These are phyloP conservation scores for Aspergillus costaricaensis DNA, from an alignment of 2,329 filamentous ascomycete genomes.

Conservation along the genomic window DNA sequence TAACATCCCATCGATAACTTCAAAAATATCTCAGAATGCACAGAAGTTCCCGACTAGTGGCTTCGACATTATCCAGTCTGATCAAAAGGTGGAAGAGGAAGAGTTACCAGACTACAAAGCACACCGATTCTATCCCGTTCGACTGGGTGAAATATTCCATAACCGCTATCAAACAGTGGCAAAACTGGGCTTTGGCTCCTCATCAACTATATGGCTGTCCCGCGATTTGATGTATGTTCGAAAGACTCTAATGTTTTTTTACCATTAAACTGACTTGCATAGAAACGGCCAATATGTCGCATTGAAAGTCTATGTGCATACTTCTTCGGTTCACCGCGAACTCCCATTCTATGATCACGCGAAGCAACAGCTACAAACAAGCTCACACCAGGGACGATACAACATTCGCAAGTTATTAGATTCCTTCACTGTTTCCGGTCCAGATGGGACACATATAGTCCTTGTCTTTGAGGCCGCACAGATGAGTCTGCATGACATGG, in stretches of 20 bases:
- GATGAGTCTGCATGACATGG: conserved; percentile 30
- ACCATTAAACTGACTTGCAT: conserved; percentile 8
- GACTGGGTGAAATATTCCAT: conserved; percentile 28
- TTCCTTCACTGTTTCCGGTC: conserved; percentile 33
- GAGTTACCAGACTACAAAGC: conserved; percentile 26
- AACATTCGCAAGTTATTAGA: conserved; percentile 35
- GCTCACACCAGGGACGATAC: conserved; percentile 25
- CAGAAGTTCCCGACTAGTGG: not conserved
- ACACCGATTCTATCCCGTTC: conserved; percentile 29
- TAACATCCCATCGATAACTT: too few species aligned
- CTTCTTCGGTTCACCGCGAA: conserved; percentile 28
- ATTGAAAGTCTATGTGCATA: conserved; percentile 28
- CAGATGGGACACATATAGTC: conserved; percentile 28
- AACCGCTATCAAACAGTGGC: conserved; percentile 29
- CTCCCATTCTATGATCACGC: conserved; percentile 32
- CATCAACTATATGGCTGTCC: conserved; percentile 33
- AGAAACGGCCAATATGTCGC: conserved; percentile 26
- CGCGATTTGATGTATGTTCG: conserved; percentile 24
- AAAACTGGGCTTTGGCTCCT: conserved; percentile 35
- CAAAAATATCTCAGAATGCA: too few species aligned
- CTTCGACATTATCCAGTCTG: not conserved
- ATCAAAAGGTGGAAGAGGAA: conserved; percentile 27
- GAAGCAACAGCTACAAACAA: conserved; percentile 13
- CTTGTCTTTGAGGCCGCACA: conserved; percentile 33
- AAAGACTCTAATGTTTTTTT: not conserved